Evolutionary conservation across 1,139 yeast species (phyloP), one percentile per base, ranked within the genome.

Genomic region (Geotrichum macrosporum): DNA sequence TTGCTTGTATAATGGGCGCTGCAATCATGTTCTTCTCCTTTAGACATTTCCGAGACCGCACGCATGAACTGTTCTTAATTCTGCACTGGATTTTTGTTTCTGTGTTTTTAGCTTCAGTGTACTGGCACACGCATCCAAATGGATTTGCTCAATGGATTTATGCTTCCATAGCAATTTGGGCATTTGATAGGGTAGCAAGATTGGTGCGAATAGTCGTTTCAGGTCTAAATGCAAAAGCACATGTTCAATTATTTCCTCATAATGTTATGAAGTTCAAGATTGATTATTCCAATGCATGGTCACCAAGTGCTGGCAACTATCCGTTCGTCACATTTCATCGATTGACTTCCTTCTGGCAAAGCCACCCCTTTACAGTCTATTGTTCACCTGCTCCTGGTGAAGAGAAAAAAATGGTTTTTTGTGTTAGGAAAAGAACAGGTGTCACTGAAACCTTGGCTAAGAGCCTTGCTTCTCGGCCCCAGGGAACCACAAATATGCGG

Each of bases 361-460:
- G 82, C 0, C 89, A 82, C 62, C 89, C 89, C 0, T 82, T 81
- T 59, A 78, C 87, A 0, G 66, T 76, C 19, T 71, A 76, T 41
- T 38, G 47, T 42, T 44, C 61, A 44, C 61, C 55, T 15, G 44
- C 49, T 30, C 51, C 52, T n/a, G 53, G 49, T 9, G 50, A 54
- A 37, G 55, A 54, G 12, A 55, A 53, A 13, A 31, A 54, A 62
- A 59, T 61, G 54, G 68, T 41, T 57, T 59, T 46, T 55, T 62
- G 26, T 59, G 66, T 50, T 59, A 65, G 50, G 62, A 70, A 53
- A 61, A 65, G 47, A 61, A 57, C 27, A 51, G 64, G 54, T 62
- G 64, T 47, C 44, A 63, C 68, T 31, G 47, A 49, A 39, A 41
- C 41, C 13, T 29, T 60, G 1, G 44, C 35, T 9, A 16, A 39